A percentile compares a stretch with the other conserved stretches of the same genome.
These are phyloP conservation scores for Dothistroma pini DNA, from an alignment of 2,329 filamentous ascomycete species.

Conservation along the genomic window DNA sequence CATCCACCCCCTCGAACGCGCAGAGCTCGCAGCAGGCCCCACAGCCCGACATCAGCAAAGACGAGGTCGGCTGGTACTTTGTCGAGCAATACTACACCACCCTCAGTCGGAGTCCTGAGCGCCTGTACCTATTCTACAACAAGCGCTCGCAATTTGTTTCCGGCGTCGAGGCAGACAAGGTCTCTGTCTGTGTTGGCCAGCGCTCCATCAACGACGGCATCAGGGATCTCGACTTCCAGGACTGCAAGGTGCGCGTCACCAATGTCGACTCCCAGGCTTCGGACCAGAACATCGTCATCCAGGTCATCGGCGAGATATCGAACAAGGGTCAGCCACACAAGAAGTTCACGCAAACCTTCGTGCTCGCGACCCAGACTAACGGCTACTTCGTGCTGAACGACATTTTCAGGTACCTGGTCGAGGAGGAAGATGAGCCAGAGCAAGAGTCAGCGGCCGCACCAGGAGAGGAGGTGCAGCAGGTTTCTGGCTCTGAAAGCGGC, in stretches of 20 bases:
- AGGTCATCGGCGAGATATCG: conserved; percentile 96
- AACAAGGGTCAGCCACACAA: conserved; percentile 87
- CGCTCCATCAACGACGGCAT: conserved; percentile 91
- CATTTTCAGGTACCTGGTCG: conserved; percentile 89
- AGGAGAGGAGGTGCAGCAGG: conserved; percentile 35
- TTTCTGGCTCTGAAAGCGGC: conserved; percentile 35
- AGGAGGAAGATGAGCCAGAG: conserved; percentile 72
- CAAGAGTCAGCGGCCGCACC: conserved; percentile 58
- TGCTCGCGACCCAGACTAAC: conserved; percentile 91
- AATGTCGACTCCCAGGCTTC: conserved; percentile 97
- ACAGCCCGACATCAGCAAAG: conserved; percentile 60
- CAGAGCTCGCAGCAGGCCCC: conserved; percentile 18
- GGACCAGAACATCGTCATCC: conserved; percentile 89
- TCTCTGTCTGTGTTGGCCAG: conserved; percentile 81
- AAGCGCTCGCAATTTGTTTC: conserved; percentile 94
- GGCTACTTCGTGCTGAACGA: conserved; percentile 99
- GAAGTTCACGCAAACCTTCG: conserved; percentile 97
- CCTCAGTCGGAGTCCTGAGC: conserved; percentile 87
- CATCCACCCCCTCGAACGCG: conserved; percentile 25
- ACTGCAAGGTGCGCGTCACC: conserved; percentile 96
- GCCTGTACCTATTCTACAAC: conserved; percentile 94
- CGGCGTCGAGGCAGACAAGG: conserved; percentile 83
- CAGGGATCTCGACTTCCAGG: conserved; percentile 86
- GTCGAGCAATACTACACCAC: conserved; percentile 99
- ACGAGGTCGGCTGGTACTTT: conserved; percentile 99